Percentiles rank a stretch among this genome's conserved stretches.
phyloP scores from a whole-genome alignment of 805 yeast species.

The Ogataea minuta region DNA sequence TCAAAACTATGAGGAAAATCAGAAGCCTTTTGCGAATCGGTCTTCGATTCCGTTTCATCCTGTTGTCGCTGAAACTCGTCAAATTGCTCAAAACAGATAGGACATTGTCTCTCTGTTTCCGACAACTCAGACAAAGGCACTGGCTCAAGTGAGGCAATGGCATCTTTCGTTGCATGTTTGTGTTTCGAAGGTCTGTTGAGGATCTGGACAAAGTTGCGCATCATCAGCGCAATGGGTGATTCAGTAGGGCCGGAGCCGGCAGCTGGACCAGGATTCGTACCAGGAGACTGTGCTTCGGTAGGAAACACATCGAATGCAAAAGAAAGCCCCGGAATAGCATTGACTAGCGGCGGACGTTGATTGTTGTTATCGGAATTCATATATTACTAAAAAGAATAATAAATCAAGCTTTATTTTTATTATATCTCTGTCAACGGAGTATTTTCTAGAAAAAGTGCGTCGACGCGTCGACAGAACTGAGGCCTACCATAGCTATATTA shows the following conservation, averaged over 20 bases:
- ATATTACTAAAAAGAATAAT: background rate
- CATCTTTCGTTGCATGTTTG: constrained; percentile 31
- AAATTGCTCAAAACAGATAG: constrained; percentile 43
- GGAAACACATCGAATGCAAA: constrained; percentile 20
- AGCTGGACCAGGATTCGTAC: background rate
- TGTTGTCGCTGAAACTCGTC: constrained; percentile 16
- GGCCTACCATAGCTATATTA: constrained; percentile 11
- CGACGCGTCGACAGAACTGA: constrained; percentile 11
- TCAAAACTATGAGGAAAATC: constrained; percentile 17
- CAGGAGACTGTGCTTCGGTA: background rate
- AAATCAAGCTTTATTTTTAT: background rate
- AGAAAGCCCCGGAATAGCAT: constrained; percentile 17
- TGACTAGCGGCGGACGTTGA: constrained; percentile 4
- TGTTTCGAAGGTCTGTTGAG: constrained; percentile 19
- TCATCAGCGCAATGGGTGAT: constrained; percentile 20
- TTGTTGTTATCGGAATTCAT: constrained; percentile 4
- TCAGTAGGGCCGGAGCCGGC: constrained; percentile 4
- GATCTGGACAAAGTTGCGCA: constrained; percentile 21
- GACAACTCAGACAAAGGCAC: constrained; percentile 30
- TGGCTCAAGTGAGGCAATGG: constrained; percentile 32
- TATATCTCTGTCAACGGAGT: background rate
- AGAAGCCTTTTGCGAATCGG: background rate
- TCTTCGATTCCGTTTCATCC: background rate
- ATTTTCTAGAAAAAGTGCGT: constrained; percentile 9
- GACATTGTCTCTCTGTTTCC: constrained; percentile 34